Percentiles rank a stretch among this genome's conserved stretches.
phyloP scores from a whole-genome alignment of 257 asterid species.

The Cynanchum wilfordii region DNA sequence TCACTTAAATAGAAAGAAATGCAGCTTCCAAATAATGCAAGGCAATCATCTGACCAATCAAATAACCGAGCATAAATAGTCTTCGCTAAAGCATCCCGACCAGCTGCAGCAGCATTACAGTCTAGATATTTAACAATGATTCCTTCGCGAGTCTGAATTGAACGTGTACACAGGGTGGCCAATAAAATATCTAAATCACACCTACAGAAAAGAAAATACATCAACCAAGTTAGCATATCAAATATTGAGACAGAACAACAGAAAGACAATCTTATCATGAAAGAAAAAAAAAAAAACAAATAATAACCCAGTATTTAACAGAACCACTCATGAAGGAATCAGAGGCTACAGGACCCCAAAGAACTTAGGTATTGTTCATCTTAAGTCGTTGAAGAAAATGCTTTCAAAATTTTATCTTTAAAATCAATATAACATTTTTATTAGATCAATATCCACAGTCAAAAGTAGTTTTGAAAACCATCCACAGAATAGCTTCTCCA shows the following conservation, averaged over 20 bases:
- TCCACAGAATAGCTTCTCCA: too few relatives aligned
- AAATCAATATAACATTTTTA: too few relatives aligned
- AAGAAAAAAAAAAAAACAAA: background rate
- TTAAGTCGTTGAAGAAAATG: background rate
- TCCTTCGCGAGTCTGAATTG: conserved; percentile 94
- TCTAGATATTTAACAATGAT: conserved; percentile 82
- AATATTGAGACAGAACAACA: background rate
- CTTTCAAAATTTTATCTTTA: background rate
- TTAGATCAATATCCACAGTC: background rate
- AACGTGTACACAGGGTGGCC: conserved; percentile 82
- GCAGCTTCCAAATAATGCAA: conserved; percentile 15
- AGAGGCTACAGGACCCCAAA: background rate
- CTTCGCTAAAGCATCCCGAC: conserved; percentile 97
- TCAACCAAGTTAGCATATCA: conserved; percentile 16
- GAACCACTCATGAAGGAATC: background rate
- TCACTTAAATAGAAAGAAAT: conserved; percentile 17
- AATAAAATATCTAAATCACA: conserved; percentile 75
- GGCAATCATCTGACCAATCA: conserved; percentile 66
- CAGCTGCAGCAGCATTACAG: conserved; percentile 84
- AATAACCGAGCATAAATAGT: conserved; percentile 87
- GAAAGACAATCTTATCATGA: background rate
- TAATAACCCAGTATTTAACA: background rate
- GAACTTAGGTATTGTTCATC: too few relatives aligned
- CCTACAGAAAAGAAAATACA: conserved; percentile 37
- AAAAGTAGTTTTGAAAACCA: background rate